Percentiles rank a stretch among this genome's conserved stretches.
These are phyloP conservation scores for Debaryomycetaceae sp. DNA, from an alignment of 1,139 yeast species.

Conservation along the genomic window DNA sequence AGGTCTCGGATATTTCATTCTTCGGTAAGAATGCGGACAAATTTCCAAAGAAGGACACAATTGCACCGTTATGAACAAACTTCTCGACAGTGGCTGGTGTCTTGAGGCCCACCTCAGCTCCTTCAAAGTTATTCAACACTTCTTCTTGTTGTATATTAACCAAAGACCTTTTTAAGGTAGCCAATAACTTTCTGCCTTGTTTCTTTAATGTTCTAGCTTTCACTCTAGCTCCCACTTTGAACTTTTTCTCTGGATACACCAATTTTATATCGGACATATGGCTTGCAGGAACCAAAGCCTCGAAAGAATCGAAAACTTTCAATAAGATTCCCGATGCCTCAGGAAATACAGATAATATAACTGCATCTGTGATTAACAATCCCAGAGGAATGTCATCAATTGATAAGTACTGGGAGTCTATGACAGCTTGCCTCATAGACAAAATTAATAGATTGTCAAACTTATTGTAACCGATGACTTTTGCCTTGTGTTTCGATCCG, in stretches of 20 bases:
- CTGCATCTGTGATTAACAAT: slow-evolving; percentile 51
- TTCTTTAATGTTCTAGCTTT: slow-evolving; percentile 62
- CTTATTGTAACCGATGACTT: slow-evolving; percentile 67
- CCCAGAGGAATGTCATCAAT: slow-evolving; percentile 77
- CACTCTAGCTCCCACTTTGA: slow-evolving; percentile 76
- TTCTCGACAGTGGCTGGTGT: slow-evolving; percentile 75
- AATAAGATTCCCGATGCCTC: slow-evolving; percentile 64
- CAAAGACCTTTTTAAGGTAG: slow-evolving; percentile 81
- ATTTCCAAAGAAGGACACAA: slow-evolving; percentile 78
- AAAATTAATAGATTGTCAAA: slow-evolving; percentile 66
- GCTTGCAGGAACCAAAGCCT: slow-evolving; percentile 68
- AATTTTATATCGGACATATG: slow-evolving; percentile 85
- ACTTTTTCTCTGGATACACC: slow-evolving; percentile 88
- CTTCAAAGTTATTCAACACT: slow-evolving; percentile 48
- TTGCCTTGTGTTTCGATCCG: slow-evolving; percentile 70
- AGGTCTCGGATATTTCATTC: slow-evolving; percentile 86
- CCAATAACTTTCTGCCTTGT: slow-evolving; percentile 41
- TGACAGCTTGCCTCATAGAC: slow-evolving; percentile 62
- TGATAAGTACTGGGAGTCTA: slow-evolving; percentile 63
- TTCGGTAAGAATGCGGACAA: slow-evolving; percentile 80
- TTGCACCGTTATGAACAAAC: slow-evolving; percentile 73
- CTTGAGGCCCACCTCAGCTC: slow-evolving; percentile 55
- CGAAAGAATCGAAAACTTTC: slow-evolving; percentile 61
- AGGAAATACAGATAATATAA: slow-evolving; percentile 62
- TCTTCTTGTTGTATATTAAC: slow-evolving; percentile 65